Evolutionary conservation across 148 eudicot species (phyloP), one percentile per base, ranked within the genome.

Genomic region (Oxyria digyna): DNA sequence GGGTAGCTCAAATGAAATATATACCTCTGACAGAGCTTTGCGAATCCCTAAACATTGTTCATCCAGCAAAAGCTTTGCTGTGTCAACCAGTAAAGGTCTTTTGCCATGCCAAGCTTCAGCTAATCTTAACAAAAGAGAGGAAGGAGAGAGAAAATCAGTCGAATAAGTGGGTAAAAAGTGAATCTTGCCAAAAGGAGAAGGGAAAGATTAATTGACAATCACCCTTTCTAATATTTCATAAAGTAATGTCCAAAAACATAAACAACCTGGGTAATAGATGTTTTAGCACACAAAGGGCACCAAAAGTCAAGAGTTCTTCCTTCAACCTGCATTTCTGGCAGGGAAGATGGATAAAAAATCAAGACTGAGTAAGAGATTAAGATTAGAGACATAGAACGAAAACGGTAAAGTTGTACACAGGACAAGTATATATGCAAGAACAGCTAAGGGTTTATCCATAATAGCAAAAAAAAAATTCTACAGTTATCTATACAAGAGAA

Each of bases 11-110:
- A 42, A 41, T 42, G 68, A 40, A 48, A 65, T 67, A 71, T n/a
- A n/a, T 63, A 95, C 99, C 97, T 95, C 99, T 45, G 99, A 85
- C 70, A 95, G 87, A 73, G 97, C 99, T 83, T 95, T 88, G 50
- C 85, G 77, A 65, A 91, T 87, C 68, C 87, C 96, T 76, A 91
- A 76, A 74, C 73, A 83, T 71, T 84, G 88, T 71, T 88, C 99
- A 75, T 91, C 97, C 43, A 91, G 84, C 79, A 91, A 81, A 69
- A 74, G 73, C 72, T 79, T 91, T 67, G 89, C 96, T 64, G 83
- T 85, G 76, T 95, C 99, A 76, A 91, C 82, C 57, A 95, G 93
- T 70, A 80, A 72, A 69, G 89, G 80, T 76, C 87, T 87, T 77
- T 80, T 87, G 80, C 79, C 79, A 72, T 95, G 91, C 99, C 99